phyloP scores from a whole-genome alignment of 768 basidiomycete genomes.

The Pulveroboletus sp. region DNA sequence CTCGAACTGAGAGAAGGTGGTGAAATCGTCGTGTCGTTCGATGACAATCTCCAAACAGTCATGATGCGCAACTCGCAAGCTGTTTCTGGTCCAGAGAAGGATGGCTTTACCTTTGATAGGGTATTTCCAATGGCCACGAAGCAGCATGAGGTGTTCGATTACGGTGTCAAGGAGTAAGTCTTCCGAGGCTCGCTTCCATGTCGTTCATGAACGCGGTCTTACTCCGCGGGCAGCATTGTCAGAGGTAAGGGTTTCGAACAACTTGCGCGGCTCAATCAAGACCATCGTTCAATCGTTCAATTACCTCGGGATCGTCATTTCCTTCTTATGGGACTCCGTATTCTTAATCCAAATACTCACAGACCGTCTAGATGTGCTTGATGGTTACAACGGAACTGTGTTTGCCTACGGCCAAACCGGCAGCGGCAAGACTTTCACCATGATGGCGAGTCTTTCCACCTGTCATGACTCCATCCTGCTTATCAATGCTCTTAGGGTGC shows the following conservation, averaged over 20 bases:
- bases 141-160: slow-evolving; percentile 95
- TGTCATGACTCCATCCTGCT: slow-evolving; percentile 5
- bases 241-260: slow-evolving; percentile 53
- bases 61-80: slow-evolving; percentile 67
- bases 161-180: slow-evolving; percentile 93
- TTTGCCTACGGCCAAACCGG: slow-evolving; percentile 98
- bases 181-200: not conserved
- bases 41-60: slow-evolving; percentile 80
- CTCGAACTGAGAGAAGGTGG: slow-evolving; percentile 86
- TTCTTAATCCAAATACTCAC: slow-evolving; percentile 16
- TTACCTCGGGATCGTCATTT: slow-evolving; percentile 2
- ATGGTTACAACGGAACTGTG: slow-evolving; percentile 97
- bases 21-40: slow-evolving; percentile 85
- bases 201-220: slow-evolving; percentile 16
- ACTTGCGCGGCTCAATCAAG: slow-evolving; percentile 1
- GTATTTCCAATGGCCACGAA: slow-evolving; percentile 90
- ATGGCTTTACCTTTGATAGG: slow-evolving; percentile 96
- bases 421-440: slow-evolving; percentile 96
- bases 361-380: slow-evolving; percentile 75
- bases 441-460: slow-evolving; percentile 71
- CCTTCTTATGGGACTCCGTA: not conserved
- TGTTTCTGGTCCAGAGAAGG: slow-evolving; percentile 84
- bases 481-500: slow-evolving; percentile 61
- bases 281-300: not conserved
- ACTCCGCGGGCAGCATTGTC: slow-evolving; percentile 59